These are phyloP conservation scores for Boletus subcaerulescens DNA, from an alignment of 768 basidiomycete species.

Conservation along the genomic window DNA sequence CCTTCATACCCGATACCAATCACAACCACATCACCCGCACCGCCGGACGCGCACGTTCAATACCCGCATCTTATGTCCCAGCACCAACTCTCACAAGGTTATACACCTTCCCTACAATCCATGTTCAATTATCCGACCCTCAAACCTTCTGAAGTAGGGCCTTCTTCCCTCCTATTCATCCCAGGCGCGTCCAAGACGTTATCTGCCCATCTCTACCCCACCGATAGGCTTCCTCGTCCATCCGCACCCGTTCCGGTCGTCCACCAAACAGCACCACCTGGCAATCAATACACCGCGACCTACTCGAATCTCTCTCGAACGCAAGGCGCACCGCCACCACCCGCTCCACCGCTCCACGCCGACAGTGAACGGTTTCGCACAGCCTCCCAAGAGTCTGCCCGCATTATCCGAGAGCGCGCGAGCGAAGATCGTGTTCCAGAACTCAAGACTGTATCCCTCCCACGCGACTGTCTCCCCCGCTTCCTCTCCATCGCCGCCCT, in stretches of 20 bases:
- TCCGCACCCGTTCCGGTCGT: constrained; percentile 24
- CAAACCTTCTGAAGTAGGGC: constrained; percentile 33
- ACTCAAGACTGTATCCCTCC: constrained; percentile 65
- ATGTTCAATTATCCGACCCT: constrained; percentile 54
- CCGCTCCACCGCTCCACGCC: constrained; percentile 21
- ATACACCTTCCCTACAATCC: constrained; percentile 71
- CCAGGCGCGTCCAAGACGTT: constrained; percentile 27
- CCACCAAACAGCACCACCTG: constrained; percentile 2
- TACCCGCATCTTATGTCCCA: constrained; percentile 77
- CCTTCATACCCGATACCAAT: constrained; percentile 51
- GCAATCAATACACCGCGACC: constrained; percentile 16
- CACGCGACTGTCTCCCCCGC: constrained; percentile 66
- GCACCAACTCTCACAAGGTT: constrained; percentile 77
- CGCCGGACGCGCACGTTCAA: constrained; percentile 43
- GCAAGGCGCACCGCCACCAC: constrained; percentile 21
- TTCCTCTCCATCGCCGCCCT: constrained; percentile 76
- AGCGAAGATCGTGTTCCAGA: constrained; percentile 37
- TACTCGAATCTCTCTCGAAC: constrained; percentile 29
- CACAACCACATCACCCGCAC: constrained; percentile 68
- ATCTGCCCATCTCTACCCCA: constrained; percentile 30
- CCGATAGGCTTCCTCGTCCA: constrained; percentile 35
- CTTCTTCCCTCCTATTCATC: constrained; percentile 47
- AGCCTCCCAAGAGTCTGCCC: constrained; percentile 34
- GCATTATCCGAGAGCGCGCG: constrained; percentile 29
- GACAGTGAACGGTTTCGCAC: constrained; percentile 31